Evolutionary conservation across 257 asterid genomes (phyloP).

Genomic region (Salvia miltiorrhiza): DNA sequence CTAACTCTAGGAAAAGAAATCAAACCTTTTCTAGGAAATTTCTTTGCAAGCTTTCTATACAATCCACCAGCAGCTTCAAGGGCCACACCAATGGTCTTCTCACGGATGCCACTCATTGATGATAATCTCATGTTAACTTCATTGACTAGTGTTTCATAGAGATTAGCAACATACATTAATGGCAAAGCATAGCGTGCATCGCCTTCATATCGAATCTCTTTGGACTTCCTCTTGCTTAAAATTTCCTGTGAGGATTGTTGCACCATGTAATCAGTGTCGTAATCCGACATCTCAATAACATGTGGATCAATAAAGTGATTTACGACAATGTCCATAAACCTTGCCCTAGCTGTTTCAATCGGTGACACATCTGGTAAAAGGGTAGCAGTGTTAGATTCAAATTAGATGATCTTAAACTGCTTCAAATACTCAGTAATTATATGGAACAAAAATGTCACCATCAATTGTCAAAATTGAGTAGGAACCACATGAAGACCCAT

Average conservation of each 20-base stretch:
- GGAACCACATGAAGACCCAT: constrained; percentile 62
- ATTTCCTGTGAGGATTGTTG: constrained; percentile 61
- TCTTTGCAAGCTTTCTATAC: constrained; percentile 89
- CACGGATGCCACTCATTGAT: constrained; percentile 74
- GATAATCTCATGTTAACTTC: constrained; percentile 81
- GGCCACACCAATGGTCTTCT: constrained; percentile 91
- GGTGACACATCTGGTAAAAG: constrained; percentile 74
- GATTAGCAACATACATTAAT: constrained; percentile 88
- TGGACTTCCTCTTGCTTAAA: constrained; percentile 57
- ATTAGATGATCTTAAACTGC: constrained; percentile 24
- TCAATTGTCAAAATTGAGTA: constrained; percentile 65
- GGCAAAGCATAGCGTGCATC: constrained; percentile 88
- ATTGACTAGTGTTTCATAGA: constrained; percentile 85
- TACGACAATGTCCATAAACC: constrained; percentile 78
- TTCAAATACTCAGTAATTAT: background rate
- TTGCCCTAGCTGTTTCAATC: constrained; percentile 91
- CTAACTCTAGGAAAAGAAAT: background rate
- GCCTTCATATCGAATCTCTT: constrained; percentile 76
- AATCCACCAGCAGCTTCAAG: constrained; percentile 99
- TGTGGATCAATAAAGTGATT: constrained; percentile 70
- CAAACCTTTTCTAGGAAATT: constrained; percentile 87
- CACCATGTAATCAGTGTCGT: constrained; percentile 60
- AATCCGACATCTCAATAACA: constrained; percentile 59
- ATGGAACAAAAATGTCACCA: constrained; percentile 41
- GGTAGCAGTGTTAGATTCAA: constrained; percentile 22